Conservation (phyloP, 345 rosid genomes). For the Linum usitatissimum region DNA sequence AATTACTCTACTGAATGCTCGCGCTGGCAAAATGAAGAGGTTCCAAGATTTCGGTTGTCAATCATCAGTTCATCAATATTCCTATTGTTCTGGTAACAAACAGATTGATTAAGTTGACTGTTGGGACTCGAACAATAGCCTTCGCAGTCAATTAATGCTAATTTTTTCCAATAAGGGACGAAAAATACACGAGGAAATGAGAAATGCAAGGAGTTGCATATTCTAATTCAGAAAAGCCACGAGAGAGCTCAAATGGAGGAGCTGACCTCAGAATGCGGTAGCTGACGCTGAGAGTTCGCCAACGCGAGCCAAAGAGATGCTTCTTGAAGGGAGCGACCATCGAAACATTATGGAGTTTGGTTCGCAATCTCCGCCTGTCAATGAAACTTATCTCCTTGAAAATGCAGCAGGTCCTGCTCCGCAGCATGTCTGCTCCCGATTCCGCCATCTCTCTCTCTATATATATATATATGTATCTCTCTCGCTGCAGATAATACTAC, state of each 20-base stretch:
- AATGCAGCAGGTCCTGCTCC: conserved; percentile 25
- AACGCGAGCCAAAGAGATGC: conserved; percentile 23
- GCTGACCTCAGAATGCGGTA: conserved; percentile 41
- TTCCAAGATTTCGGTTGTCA: background rate
- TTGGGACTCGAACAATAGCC: background rate
- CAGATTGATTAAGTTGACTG: background rate
- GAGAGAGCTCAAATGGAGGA: background rate
- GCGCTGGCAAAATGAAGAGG: background rate
- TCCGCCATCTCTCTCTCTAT: conserved; percentile 30
- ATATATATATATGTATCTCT: too few relatives aligned
- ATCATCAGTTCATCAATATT: background rate
- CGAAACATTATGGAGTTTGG: conserved; percentile 37
- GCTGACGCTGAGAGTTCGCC: conserved; percentile 30
- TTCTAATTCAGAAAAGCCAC: background rate
- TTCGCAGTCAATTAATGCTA: background rate
- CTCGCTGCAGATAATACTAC: background rate
- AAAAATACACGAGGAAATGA: background rate
- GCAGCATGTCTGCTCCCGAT: conserved; percentile 34
- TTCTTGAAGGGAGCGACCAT: conserved; percentile 31
- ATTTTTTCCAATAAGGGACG: background rate
- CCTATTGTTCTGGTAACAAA: background rate
- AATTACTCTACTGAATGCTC: background rate
- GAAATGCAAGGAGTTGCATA: background rate
- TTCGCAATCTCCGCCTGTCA: conserved; percentile 25
- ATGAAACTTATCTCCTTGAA: conserved; percentile 26